Evolutionary conservation across 164 flowering plant species (phyloP), one percentile per base, ranked within the genome.

Genomic region (Malania oleifera): DNA sequence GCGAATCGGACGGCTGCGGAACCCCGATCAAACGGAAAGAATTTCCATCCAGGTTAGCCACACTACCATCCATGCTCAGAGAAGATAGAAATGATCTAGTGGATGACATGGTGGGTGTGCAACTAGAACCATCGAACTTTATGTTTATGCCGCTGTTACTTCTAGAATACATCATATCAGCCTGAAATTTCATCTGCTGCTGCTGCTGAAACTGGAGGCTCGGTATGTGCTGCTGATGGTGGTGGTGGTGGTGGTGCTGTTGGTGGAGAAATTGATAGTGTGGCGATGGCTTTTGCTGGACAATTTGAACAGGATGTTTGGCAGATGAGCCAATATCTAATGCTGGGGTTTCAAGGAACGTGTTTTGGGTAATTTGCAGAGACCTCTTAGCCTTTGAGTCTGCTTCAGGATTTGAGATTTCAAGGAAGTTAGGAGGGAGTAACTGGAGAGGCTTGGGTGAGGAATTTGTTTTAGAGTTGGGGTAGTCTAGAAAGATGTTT

Each of bases 31-130:
- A 73, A 67, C 77, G 84, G 64, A 90, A 93, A 18, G 87, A 58
- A 52, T 67, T 80, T 9, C 82, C 86, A 63, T 80, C 88, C 65
- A 84, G 52, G 52, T 80, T 92, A 55, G 92, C 83, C 47, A 84
- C 95, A 76, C 99, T 93, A 0, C 95, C 95, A 76, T 93, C 97
- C 66, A 93, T 71, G 45, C 99, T 93, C 80, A 93, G 66, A 19
- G 99, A 90, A 23, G 97, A 90, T 27, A 93, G 74, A 56, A 93
- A 93, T 10, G 99, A 93, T 64, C 96, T 79, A 23, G 75, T 83
- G 8, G 96, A 90, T 38, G 99, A 93, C 93, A 92, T 80, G 20
- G 93, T 80, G 0, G 89, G 93, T 2, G 96, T 87, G 65, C 92
- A 91, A 60, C 80, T 85, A 9, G 91, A 73, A 72, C 76, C 78